Base-by-base conservation (phyloP, 2,329 filamentous ascomycete genomes). In the Colletotrichum sojae region DNA sequence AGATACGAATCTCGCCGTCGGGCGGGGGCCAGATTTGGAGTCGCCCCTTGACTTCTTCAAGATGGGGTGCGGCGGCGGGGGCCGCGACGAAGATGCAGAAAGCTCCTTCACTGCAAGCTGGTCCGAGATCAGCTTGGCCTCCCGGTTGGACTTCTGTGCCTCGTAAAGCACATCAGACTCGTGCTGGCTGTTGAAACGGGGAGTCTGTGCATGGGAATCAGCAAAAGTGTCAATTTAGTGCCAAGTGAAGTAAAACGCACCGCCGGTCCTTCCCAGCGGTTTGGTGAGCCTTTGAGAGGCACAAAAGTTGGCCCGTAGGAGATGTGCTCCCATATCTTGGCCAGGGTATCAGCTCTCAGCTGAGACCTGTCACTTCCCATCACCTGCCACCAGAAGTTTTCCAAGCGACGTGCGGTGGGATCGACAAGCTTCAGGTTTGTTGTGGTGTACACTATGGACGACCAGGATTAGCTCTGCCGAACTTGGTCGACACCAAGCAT, bases 361-460 rank as follows among this genome's bases (percentile, higher is more conserved):
- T 83, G 76, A 40, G 85, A 83, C 31, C 85, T 81, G 71, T 89
- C 81, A 72, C 89, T 90, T 40, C 88, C 88, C 84, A 88, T 88
- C 62, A 91, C 87, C 74, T 90, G 88, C 85, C 88, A 90, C 89
- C 89, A 91, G 72, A 90, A 90, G 73, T 90, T 88, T 75, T 91
- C 89, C 20, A 90, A 79, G 18, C 89, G 87, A 67, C 85, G 86
- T 31, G 88, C 88, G 3, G 88, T 90, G n/a, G 89, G 89, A 73
- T 91, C 88, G 68, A 85, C 82, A 39, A 90, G 82, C 72, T 84
- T 84, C 73, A 87, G 86, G 71, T 86, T 86, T 16, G 87, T 90
- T 36, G 84, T 88, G 12, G 88, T 89, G 73, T 90, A 91, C 5
- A 89, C 89, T 90, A 31, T 31, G 27, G 71, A 18, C 36, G 48